phyloP scores from a whole-genome alignment of 768 basidiomycete genomes.

The Candolleomyces eurysporus region DNA sequence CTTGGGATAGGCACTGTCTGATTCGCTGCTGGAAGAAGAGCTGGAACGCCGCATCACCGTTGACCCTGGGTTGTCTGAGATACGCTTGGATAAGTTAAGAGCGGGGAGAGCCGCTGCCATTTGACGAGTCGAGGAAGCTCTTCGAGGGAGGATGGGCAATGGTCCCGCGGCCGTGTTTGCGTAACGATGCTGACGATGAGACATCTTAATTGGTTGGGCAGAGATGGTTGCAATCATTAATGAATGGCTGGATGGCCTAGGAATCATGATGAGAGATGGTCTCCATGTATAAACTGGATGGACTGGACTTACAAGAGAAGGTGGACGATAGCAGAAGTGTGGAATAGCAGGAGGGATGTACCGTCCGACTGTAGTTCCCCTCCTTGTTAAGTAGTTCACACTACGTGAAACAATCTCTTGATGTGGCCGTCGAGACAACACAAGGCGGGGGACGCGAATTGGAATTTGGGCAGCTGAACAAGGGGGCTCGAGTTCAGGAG shows the following conservation, averaged over 20 bases:
- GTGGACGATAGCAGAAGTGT: background rate
- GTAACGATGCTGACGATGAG: constrained; percentile 29
- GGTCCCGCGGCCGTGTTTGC: constrained; percentile 58
- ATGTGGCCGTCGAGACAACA: background rate
- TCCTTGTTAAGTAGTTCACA: background rate
- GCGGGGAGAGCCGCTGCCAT: constrained; percentile 6
- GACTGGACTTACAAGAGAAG: background rate
- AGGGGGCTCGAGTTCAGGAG: background rate
- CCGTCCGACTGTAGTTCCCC: background rate
- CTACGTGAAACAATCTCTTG: constrained; percentile 2
- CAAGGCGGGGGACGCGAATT: background rate
- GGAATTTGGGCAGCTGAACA: background rate
- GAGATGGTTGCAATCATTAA: constrained; percentile 47
- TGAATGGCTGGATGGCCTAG: background rate
- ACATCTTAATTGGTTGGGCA: constrained; percentile 33
- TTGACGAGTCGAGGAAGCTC: constrained; percentile 32
- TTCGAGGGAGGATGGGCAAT: constrained; percentile 63
- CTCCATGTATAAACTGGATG: background rate
- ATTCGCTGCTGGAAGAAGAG: constrained; percentile 6
- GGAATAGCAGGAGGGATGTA: background rate
- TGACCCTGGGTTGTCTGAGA: background rate
- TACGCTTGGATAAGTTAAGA: background rate
- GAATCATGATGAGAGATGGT: background rate
- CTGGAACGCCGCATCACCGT: constrained; percentile 4
- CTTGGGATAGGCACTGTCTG: constrained; percentile 1